Evolutionary conservation across 2,329 filamentous ascomycete species (phyloP).

Genomic region (Xylariaceae sp.): DNA sequence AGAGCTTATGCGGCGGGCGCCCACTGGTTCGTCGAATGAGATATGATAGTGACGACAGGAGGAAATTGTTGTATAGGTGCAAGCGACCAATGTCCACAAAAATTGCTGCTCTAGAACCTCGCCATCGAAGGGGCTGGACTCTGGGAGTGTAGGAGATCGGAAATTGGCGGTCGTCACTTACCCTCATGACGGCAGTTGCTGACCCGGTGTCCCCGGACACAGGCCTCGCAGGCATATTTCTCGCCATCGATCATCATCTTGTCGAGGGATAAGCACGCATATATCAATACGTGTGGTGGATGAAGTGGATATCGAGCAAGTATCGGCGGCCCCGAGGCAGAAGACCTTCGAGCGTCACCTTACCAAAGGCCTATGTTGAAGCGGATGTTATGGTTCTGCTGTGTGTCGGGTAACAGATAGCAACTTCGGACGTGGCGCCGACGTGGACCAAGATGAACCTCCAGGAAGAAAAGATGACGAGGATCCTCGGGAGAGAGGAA

Average conservation of each 20-base stretch:
- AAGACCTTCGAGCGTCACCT: too few relatives aligned
- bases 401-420: not conserved
- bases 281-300: too few relatives aligned
- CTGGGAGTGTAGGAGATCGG: constrained; percentile 11
- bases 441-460: not conserved
- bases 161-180: constrained; percentile 48
- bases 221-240: constrained; percentile 97
- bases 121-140: not conserved
- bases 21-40: too few relatives aligned
- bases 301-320: too few relatives aligned
- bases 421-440: not conserved
- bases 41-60: too few relatives aligned
- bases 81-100: too few relatives aligned
- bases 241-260: constrained; percentile 93
- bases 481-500: not conserved
- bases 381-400: not conserved
- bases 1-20: too few relatives aligned
- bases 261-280: too few relatives aligned
- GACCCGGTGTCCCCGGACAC: constrained; percentile 95
- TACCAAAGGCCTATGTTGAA: not conserved
- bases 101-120: not conserved
- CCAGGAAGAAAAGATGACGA: not conserved
- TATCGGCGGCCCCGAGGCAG: too few relatives aligned
- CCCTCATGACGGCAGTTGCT: constrained; percentile 96
- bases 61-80: too few relatives aligned